These are phyloP conservation scores for Pigoraptor vietnamica DNA, from an alignment of 78 protist species.

Conservation along the genomic window DNA sequence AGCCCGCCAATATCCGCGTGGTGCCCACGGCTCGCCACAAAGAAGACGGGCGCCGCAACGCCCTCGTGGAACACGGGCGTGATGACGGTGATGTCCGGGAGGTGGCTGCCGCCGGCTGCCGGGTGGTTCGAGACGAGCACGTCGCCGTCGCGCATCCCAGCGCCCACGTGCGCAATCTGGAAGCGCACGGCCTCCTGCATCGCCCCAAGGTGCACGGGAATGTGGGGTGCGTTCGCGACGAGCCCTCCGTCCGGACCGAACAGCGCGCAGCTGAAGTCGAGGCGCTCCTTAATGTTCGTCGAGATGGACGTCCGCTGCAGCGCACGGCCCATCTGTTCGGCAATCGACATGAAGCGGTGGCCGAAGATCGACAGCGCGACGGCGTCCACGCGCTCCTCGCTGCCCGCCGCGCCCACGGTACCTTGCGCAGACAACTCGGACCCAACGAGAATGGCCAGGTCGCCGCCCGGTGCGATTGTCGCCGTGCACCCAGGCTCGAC, in stretches of 20 bases:
- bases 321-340: constrained; percentile 96
- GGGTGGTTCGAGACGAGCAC: constrained; percentile 88
- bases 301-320: constrained; percentile 86
- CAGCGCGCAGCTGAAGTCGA: constrained; percentile 93
- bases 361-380: constrained; percentile 72
- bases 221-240: constrained; percentile 95
- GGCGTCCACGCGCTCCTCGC: constrained; percentile 2
- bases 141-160: constrained; percentile 54
- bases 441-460: constrained; percentile 52
- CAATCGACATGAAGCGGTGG: constrained; percentile 93
- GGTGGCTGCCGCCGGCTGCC: constrained; percentile 87
- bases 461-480: constrained; percentile 44
- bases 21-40: constrained; percentile 92
- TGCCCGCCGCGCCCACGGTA: background rate
- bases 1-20: constrained; percentile 96
- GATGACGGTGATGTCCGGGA: constrained; percentile 95
- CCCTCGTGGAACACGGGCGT: constrained; percentile 75
- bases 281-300: constrained; percentile 86
- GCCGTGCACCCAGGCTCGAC: constrained; percentile 72
- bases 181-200: constrained; percentile 82
- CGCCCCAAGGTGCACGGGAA: constrained; percentile 95
- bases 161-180: constrained; percentile 37
- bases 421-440: background rate
- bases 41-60: constrained; percentile 61
- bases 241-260: constrained; percentile 85